Base-by-base conservation (phyloP, 176 grass and related monocot species). In the Poa pratensis region DNA sequence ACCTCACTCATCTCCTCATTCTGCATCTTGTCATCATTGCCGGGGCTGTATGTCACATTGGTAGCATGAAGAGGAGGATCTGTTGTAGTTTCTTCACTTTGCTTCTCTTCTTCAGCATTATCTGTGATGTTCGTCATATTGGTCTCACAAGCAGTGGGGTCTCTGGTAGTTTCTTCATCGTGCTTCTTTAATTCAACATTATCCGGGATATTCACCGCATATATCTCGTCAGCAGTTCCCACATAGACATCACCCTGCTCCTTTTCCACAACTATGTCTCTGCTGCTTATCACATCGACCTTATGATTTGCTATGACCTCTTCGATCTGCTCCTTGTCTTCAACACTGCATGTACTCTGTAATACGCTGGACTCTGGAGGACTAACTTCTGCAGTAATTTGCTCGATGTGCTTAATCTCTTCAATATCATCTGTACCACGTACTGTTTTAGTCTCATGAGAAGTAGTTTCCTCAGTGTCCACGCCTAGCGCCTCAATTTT, bases 361-460 rank as follows among this genome's bases (percentile, higher is more conserved):
- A 74, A 74, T 51, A 74, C 4, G 7, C 45, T 74, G 71, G 45
- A 30, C 46, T 74, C 16, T 0, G 4, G 45, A 51, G 46, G 46
- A 30, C 45, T 51, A 18, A 9, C 45, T 74, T 74, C 20, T 2
- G 48, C 45, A 49, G 37, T 49, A 30, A 83, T 45, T 24, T 83
- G 49, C 51, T 87, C 46, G 59, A 68, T 74, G 39, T 83, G 89
- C n/a, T 90, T 77, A 52, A 60, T 73, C 58, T 83, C 89, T 79
- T 83, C 84, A 59, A 61, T 32, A 60, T 14, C 52, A 63, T 39
- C 27, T 49, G 58, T 84, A 40, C 23, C 63, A 13, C 65, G 18
- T 18, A 79, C 37, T 23, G 16, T 17, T 18, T 49, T 40, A 28
- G 58, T 8, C 77, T 87, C 75, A 77, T 45, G 71, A 54, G 63